Evolutionary conservation across 805 yeast species (phyloP).

Genomic region (Yarrowia hollandica): DNA sequence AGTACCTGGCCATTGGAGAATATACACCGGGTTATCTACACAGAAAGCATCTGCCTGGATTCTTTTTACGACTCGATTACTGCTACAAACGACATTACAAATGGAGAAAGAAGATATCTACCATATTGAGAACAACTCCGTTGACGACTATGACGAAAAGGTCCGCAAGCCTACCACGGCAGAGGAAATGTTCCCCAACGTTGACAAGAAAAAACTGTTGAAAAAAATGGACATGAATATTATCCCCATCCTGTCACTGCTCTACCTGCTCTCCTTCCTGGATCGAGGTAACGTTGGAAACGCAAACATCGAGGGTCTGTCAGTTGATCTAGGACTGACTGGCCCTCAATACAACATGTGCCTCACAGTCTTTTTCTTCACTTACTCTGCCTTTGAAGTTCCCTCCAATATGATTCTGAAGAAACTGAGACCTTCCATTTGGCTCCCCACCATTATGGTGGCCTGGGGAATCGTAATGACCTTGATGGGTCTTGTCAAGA

Average conservation of each 20-base stretch:
- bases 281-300: slow-evolving; percentile 56
- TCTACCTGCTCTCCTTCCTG: slow-evolving; percentile 25
- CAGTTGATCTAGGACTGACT: slow-evolving; percentile 45
- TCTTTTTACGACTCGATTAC: background rate
- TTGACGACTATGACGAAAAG: background rate
- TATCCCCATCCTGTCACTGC: slow-evolving; percentile 27
- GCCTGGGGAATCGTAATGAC: slow-evolving; percentile 17
- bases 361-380: slow-evolving; percentile 49
- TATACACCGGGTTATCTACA: background rate
- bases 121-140: background rate
- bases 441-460: slow-evolving; percentile 1
- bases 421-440: slow-evolving; percentile 6
- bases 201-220: slow-evolving; percentile 25
- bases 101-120: slow-evolving; percentile 6
- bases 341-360: slow-evolving; percentile 49
- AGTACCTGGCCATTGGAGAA: background rate
- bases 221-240: slow-evolving; percentile 28
- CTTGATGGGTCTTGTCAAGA: background rate
- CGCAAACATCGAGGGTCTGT: slow-evolving; percentile 54
- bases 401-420: slow-evolving; percentile 47
- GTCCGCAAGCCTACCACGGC: slow-evolving; percentile 9
- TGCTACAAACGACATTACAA: too few relatives aligned
- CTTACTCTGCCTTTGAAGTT: slow-evolving; percentile 49
- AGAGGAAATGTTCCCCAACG: slow-evolving; percentile 18
- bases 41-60: background rate